A percentile compares a stretch with the other conserved stretches of the same genome.
Evolutionary conservation across 352 stramenopile species (phyloP).

Genomic region (Peronospora belbahrii): DNA sequence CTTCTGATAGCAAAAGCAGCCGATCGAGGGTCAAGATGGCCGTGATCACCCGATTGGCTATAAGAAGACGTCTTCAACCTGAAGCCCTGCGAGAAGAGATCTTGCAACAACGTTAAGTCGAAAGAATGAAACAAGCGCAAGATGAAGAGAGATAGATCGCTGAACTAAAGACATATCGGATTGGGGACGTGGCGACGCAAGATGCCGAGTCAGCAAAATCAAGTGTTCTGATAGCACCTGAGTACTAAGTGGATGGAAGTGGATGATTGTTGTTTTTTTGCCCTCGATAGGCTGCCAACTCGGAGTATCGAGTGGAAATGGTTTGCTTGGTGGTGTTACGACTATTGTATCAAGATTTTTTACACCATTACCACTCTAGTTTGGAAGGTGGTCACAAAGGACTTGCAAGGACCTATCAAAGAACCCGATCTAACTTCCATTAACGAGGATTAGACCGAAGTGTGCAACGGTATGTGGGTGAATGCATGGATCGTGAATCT

Average conservation of each 20-base stretch:
- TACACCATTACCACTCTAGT: too few relatives aligned
- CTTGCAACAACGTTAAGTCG: not conserved
- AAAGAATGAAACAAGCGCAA: not conserved
- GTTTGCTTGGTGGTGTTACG: not conserved
- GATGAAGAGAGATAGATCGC: conserved; percentile 1
- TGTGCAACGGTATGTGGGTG: not conserved
- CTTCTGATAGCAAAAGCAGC: not conserved
- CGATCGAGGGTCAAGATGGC: not conserved
- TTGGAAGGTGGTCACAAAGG: too few relatives aligned
- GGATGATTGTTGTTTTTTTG: conserved; percentile 1
- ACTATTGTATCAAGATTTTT: too few relatives aligned
- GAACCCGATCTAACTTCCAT: not conserved
- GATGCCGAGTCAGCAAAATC: not conserved
- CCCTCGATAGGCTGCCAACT: not conserved
- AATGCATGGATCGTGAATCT: conserved; percentile 6
- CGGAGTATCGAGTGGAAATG: not conserved
- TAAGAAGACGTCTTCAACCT: not conserved
- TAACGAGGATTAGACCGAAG: not conserved
- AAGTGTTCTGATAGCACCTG: not conserved
- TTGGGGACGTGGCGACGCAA: not conserved
- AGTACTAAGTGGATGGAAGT: conserved; percentile 2
- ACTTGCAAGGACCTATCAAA: conserved; percentile 5
- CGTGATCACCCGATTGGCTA: not conserved
- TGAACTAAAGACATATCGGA: conserved; percentile 1
- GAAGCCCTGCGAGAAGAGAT: conserved; percentile 1